Evolutionary conservation across 1,139 yeast species (phyloP).

Genomic region (Zygotorulaspora mrakii): DNA sequence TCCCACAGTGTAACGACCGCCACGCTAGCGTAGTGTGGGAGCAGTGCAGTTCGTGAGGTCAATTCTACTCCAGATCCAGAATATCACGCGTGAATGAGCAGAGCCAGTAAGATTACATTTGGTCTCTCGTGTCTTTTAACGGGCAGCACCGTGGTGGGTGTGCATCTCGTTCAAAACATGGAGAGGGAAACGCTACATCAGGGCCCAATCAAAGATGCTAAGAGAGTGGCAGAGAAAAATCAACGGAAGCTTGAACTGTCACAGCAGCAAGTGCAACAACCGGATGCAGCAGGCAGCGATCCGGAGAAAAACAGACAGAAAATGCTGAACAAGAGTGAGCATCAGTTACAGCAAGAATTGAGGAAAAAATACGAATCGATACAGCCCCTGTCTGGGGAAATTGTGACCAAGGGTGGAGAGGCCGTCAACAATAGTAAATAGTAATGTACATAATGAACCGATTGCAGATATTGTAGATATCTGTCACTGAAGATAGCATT

Average conservation of each 20-base stretch:
- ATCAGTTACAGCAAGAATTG: slow-evolving; percentile 67
- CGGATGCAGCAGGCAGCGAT: slow-evolving; percentile 19
- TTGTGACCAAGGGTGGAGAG: slow-evolving; percentile 33
- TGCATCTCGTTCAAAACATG: slow-evolving; percentile 60
- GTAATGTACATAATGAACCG: background rate
- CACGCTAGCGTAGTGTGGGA: no score
- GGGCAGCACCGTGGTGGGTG: slow-evolving; percentile 57
- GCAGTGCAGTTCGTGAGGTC: no score
- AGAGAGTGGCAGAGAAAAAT: slow-evolving; percentile 49
- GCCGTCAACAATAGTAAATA: slow-evolving; percentile 4
- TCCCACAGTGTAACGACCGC: no score
- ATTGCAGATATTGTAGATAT: background rate
- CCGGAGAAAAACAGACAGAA: slow-evolving; percentile 41
- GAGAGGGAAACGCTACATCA: slow-evolving; percentile 69
- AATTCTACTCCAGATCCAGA: background rate
- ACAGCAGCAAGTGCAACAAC: slow-evolving; percentile 6
- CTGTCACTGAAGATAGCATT: slow-evolving; percentile 7
- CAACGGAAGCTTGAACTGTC: slow-evolving; percentile 40
- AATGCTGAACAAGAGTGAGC: slow-evolving; percentile 63
- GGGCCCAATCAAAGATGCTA: slow-evolving; percentile 79
- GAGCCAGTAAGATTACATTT: slow-evolving; percentile 67
- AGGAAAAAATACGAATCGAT: slow-evolving; percentile 56
- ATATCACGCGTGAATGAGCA: slow-evolving; percentile 48
- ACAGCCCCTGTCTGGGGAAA: slow-evolving; percentile 62
- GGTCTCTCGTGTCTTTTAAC: slow-evolving; percentile 57